Evolutionary conservation across 2,329 filamentous ascomycete species (phyloP).

Genomic region (Sphaceloma murrayae): DNA sequence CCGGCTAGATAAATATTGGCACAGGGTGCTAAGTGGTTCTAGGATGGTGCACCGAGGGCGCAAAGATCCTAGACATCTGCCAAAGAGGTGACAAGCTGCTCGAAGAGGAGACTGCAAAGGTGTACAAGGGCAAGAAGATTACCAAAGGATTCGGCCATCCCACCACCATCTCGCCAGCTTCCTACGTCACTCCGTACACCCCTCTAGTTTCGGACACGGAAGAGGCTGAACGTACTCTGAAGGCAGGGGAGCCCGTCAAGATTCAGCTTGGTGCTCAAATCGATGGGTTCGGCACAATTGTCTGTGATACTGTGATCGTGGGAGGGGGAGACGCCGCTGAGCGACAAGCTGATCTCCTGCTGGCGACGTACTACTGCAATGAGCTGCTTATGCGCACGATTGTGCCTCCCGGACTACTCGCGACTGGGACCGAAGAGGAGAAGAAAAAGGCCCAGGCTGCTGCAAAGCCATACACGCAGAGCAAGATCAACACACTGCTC

Average conservation of each 20-base stretch:
- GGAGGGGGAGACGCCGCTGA: conserved; percentile 54
- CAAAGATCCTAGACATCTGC: conserved; percentile 89
- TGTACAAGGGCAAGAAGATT: conserved; percentile 98
- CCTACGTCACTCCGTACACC: conserved; percentile 94
- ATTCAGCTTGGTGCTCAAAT: conserved; percentile 99
- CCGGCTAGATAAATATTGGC: conserved; percentile 9
- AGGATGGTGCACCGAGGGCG: conserved; percentile 68
- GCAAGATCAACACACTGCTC: conserved; percentile 74
- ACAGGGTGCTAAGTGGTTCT: conserved; percentile 21
- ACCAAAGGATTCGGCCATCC: conserved; percentile 89
- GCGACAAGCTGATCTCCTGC: conserved; percentile 73
- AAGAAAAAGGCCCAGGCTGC: conserved; percentile 76
- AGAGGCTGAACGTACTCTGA: conserved; percentile 70
- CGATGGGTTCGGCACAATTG: conserved; percentile 90
- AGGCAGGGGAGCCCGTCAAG: conserved; percentile 83
- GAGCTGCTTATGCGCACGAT: conserved; percentile 87
- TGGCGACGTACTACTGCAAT: conserved; percentile 91
- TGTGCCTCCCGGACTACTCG: conserved; percentile 78
- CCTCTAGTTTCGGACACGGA: conserved; percentile 76
- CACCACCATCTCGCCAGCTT: conserved; percentile 86
- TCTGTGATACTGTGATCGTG: conserved; percentile 84
- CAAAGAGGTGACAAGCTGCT: conserved; percentile 92
- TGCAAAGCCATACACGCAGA: conserved; percentile 73
- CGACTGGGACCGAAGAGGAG: conserved; percentile 80
- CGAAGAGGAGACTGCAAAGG: conserved; percentile 86